Evolutionary conservation across 768 basidiomycete species (phyloP).

Genomic region (Mycena maculata): DNA sequence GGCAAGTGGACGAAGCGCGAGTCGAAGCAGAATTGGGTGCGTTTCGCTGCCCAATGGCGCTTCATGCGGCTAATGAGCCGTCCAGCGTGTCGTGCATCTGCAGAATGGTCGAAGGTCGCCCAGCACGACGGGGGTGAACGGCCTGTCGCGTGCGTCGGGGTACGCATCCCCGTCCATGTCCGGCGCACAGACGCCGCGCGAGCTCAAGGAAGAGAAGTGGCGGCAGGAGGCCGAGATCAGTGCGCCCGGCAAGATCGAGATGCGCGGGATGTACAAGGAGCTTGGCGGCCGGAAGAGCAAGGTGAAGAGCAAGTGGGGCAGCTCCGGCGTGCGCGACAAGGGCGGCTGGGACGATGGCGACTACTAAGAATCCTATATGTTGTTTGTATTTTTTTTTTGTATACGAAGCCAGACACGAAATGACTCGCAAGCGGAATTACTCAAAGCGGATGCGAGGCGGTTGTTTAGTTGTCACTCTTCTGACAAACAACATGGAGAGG

Average conservation of each 20-base stretch:
- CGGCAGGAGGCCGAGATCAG: slow-evolving; percentile 61
- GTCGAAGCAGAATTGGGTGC: slow-evolving; percentile 93
- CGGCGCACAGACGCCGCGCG: slow-evolving; percentile 84
- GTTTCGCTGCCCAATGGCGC: slow-evolving; percentile 36
- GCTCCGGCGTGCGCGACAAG: slow-evolving; percentile 71
- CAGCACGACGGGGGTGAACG: slow-evolving; percentile 41
- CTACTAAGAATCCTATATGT: slow-evolving; percentile 33
- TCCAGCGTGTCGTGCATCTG: slow-evolving; percentile 65
- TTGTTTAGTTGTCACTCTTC: slow-evolving; percentile 17
- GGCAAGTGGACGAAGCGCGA: slow-evolving; percentile 94
- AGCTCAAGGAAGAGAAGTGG: slow-evolving; percentile 85
- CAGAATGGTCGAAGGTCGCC: slow-evolving; percentile 57
- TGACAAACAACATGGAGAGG: slow-evolving; percentile 46
- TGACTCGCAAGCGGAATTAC: slow-evolving; percentile 8
- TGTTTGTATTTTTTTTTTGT: not conserved
- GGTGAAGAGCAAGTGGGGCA: slow-evolving; percentile 80
- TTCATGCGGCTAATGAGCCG: slow-evolving; percentile 22
- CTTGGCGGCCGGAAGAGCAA: slow-evolving; percentile 86
- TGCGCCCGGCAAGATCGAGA: slow-evolving; percentile 81
- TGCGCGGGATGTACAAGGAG: slow-evolving; percentile 93
- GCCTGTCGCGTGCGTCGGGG: slow-evolving; percentile 57
- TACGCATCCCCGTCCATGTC: slow-evolving; percentile 62
- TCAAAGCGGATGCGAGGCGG: slow-evolving; percentile 11
- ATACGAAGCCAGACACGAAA: not conserved
- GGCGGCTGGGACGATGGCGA: slow-evolving; percentile 71